phyloP scores from a whole-genome alignment of 2,329 filamentous ascomycete genomes.

The Phyllosticta citriasiana region DNA sequence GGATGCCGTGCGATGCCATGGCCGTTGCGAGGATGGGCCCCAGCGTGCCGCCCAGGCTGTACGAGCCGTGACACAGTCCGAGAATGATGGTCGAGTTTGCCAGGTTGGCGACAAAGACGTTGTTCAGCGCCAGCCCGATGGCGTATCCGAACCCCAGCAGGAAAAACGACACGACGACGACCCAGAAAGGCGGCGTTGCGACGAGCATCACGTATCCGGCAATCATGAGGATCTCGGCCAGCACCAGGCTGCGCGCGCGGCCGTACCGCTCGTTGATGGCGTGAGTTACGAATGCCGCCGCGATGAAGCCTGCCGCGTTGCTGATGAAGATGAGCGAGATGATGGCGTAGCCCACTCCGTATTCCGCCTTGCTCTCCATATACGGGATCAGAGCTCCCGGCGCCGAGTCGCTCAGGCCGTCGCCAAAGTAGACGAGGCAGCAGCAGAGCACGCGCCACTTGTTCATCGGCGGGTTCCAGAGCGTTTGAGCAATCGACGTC shows the following conservation, averaged over 20 bases:
- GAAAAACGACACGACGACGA: conserved; percentile 58
- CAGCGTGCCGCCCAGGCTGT: conserved; percentile 40
- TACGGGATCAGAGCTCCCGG: conserved; percentile 73
- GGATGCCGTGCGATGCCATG: conserved; percentile 50
- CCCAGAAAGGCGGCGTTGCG: conserved; percentile 58
- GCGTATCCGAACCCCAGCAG: conserved; percentile 48
- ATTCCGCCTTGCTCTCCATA: conserved; percentile 57
- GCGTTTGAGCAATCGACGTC: conserved; percentile 43
- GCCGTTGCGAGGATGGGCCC: conserved; percentile 67
- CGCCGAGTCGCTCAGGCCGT: conserved; percentile 59
- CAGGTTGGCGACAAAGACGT: conserved; percentile 47
- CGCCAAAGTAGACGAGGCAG: conserved; percentile 52
- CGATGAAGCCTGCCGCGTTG: conserved; percentile 67
- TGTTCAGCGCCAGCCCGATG: conserved; percentile 44
- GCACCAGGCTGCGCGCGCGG: conserved; percentile 51
- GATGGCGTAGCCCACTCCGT: conserved; percentile 64
- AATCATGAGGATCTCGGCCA: conserved; percentile 48
- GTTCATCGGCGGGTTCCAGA: conserved; percentile 53
- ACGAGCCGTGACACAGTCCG: conserved; percentile 57
- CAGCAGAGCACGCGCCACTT: conserved; percentile 56
- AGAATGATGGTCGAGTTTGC: conserved; percentile 42
- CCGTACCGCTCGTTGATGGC: conserved; percentile 52
- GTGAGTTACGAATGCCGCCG: conserved; percentile 61
- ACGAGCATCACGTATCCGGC: conserved; percentile 56
- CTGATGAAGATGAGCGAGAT: conserved; percentile 76